phyloP scores from a whole-genome alignment of 306 rosid genomes.

The Canavalia ensiformis region DNA sequence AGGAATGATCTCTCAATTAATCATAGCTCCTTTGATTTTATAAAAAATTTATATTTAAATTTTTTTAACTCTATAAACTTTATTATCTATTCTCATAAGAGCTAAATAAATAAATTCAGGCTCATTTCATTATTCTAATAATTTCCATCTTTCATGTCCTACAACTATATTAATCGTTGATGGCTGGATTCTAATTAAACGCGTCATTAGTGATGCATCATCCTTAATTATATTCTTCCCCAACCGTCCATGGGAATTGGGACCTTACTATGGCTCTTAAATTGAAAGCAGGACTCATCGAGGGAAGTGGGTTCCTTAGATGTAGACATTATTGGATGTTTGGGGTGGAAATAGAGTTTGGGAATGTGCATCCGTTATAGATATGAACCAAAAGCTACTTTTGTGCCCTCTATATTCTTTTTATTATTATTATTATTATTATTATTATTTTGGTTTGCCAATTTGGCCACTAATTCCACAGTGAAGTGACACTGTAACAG shows the following conservation, averaged over 20 bases:
- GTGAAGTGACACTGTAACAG: conserved; percentile 15
- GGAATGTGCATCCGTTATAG: conserved; percentile 35
- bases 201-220: background rate
- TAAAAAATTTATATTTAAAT: no score
- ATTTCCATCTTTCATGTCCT: background rate
- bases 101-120: no score
- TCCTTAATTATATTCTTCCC: conserved; percentile 5
- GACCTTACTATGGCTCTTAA: background rate
- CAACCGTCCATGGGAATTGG: background rate
- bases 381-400: conserved; percentile 45
- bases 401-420: background rate
- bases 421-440: background rate
- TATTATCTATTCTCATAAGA: no score
- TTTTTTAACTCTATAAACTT: no score
- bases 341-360: conserved; percentile 39
- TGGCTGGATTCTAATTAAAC: background rate
- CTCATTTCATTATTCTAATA: no score
- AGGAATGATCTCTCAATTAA: no score
- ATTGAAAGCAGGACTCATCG: conserved; percentile 12
- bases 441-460: conserved; percentile 33
- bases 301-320: background rate
- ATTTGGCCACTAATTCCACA: conserved; percentile 52
- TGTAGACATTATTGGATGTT: conserved; percentile 37
- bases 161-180: background rate
- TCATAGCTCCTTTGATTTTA: no score